Conservation (phyloP, 2,329 filamentous ascomycete species). For the Rugonectria rugulosa region DNA sequence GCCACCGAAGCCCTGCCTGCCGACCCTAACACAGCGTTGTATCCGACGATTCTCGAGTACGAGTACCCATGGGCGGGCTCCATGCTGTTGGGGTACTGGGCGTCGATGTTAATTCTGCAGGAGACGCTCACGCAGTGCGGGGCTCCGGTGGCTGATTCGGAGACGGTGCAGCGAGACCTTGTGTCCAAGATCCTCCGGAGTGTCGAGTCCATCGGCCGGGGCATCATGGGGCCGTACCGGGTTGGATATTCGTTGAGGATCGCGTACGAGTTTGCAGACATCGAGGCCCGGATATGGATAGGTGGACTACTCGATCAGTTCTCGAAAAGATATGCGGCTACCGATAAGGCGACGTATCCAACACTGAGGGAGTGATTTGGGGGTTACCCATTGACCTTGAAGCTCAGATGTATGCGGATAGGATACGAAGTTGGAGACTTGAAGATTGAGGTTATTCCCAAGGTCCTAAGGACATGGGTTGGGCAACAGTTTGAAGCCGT, state of each 20-base stretch:
- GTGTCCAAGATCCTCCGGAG: constrained; percentile 46
- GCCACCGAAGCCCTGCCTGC: constrained; percentile 40
- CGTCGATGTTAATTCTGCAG: constrained; percentile 50
- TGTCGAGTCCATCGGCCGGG: constrained; percentile 47
- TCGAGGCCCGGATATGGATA: constrained; percentile 46
- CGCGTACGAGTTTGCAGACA: constrained; percentile 48
- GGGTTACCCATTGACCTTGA: constrained; percentile 24
- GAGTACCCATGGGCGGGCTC: constrained; percentile 44
- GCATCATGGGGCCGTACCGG: constrained; percentile 49
- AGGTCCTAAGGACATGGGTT: background rate
- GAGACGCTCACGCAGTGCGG: constrained; percentile 46
- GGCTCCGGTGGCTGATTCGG: constrained; percentile 34
- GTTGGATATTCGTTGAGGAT: constrained; percentile 48
- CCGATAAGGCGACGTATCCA: constrained; percentile 40
- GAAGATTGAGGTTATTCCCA: background rate
- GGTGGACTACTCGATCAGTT: constrained; percentile 41
- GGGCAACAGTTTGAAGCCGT: background rate
- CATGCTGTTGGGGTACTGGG: constrained; percentile 48
- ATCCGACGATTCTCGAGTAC: constrained; percentile 43
- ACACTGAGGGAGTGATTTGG: constrained; percentile 31
- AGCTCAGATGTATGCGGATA: background rate
- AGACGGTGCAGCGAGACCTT: constrained; percentile 36
- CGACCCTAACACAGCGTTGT: constrained; percentile 43
- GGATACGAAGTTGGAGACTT: background rate
- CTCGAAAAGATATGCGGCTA: constrained; percentile 44